Evolutionary conservation across 495 filamentous ascomycete genomes (phyloP).

Genomic region (Hypoxylon subgilvum): DNA sequence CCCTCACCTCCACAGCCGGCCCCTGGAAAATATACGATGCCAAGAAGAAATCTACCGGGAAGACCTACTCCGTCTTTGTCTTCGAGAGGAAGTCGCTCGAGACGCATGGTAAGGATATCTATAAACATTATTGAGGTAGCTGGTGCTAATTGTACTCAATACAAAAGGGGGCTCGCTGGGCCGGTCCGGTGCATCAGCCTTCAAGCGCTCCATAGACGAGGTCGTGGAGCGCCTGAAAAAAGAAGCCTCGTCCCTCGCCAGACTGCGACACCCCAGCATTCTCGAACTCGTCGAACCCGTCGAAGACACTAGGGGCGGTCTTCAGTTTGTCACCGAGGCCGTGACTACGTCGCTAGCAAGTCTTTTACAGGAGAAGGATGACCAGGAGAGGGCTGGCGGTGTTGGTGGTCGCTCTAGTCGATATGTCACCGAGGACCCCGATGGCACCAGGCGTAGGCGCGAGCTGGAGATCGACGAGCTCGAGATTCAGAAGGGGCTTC

Average conservation of each 20-base stretch:
- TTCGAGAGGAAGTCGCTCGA: constrained; percentile 90
- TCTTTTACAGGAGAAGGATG: constrained; percentile 85
- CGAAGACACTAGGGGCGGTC: constrained; percentile 89
- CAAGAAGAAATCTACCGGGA: constrained; percentile 91
- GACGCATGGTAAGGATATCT: constrained; percentile 52
- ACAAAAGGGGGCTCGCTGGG: constrained; percentile 60
- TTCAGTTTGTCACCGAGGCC: constrained; percentile 94
- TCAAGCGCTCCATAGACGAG: constrained; percentile 84
- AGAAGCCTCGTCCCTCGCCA: constrained; percentile 84
- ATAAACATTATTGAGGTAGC: background rate
- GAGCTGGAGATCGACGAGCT: constrained; percentile 96
- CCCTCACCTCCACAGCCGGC: constrained; percentile 74
- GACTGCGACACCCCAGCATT: constrained; percentile 86
- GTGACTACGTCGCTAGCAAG: constrained; percentile 87
- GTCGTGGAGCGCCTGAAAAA: constrained; percentile 88
- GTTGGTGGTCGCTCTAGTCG: constrained; percentile 73
- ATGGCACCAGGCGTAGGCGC: constrained; percentile 72
- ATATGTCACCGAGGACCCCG: constrained; percentile 80
- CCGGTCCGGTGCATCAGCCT: constrained; percentile 61
- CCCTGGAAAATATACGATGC: constrained; percentile 98
- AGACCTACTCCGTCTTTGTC: constrained; percentile 87
- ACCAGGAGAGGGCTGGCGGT: constrained; percentile 74
- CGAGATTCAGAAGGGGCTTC: constrained; percentile 93
- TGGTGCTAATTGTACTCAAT: constrained; percentile 14
- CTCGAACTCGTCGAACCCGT: constrained; percentile 94